Base-by-base conservation (phyloP, 2,329 filamentous ascomycete genomes). In the Ophiostoma australiae region DNA sequence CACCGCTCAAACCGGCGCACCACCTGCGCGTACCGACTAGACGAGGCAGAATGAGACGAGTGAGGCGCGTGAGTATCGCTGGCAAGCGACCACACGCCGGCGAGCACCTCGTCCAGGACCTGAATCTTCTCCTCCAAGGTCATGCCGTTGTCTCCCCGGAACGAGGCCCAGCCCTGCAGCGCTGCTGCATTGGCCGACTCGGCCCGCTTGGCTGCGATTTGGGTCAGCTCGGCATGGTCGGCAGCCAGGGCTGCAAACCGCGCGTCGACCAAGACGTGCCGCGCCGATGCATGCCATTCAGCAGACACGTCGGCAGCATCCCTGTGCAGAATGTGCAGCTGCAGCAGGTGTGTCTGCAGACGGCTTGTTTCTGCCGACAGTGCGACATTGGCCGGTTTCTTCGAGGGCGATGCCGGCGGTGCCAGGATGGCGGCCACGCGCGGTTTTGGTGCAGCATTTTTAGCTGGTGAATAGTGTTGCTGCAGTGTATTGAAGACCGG, bases 391-490 rank as follows among this genome's bases (percentile, higher is more conserved):
- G 84, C 81, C 5, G 88, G 86, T 2, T 86, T 82, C 75, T 89
- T 88, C 39, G 85, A 86, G 0, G 88, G 87, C 2, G 87, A 86
- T 0, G 87, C 85, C 0, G 87, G 85, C 0, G 87, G 86, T 23
- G 85, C 86, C 65, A 89, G 83, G 78, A 83, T 84, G 58, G 83
- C 81, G 17, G 86, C 81, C 0, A 86, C 86, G n/a, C 87, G 81
- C 5, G 88, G 87, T 73, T 91, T 91, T 0, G 89, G 86, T 0
- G 85, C 83, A 10, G 83, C 80, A 4, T 81, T 82, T 76, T 90
- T 90, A 65, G 86, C 85, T 0, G 89, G 89, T 37, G 87, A 89
- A 80, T 86, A 90, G 79, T 90, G 87, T 74, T 91, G 88, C 74
- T 91, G 88, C 55, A 87, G 83, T 0, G 85, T 89, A 67, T 82